Conservation (phyloP, 208 protist genomes). For the Leishmania amazonensis region DNA sequence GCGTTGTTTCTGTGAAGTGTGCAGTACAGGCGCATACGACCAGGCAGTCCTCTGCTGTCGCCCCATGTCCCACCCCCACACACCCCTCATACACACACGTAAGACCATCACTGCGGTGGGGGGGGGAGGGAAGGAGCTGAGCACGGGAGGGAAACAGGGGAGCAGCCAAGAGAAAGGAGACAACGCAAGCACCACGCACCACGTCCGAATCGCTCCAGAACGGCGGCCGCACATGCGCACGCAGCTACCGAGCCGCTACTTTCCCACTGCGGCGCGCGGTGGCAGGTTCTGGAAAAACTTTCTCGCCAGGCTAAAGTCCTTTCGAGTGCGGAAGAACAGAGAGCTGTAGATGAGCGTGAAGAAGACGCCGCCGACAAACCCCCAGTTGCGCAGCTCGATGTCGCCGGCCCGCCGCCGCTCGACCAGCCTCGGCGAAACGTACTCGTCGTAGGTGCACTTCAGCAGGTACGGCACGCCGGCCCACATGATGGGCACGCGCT, state of each 20-base stretch:
- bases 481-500: conserved; percentile 48
- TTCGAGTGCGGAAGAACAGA: conserved; percentile 61
- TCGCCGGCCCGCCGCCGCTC: conserved; percentile 45
- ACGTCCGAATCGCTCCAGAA: not conserved
- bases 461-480: conserved; percentile 62
- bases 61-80: not conserved
- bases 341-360: conserved; percentile 77
- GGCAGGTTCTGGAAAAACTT: conserved; percentile 43
- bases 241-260: not conserved
- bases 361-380: conserved; percentile 83
- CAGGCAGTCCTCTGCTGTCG: not conserved
- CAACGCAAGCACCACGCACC: not conserved
- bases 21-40: not conserved
- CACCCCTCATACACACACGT: not conserved
- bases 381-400: conserved; percentile 83
- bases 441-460: conserved; percentile 85
- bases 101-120: not conserved
- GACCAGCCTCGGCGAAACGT: conserved; percentile 62
- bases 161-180: not conserved
- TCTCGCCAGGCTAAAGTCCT: conserved; percentile 37
- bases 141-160: not conserved
- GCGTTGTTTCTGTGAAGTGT: not conserved
- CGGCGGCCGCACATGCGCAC: not conserved
- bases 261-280: not conserved
- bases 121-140: not conserved